Evolutionary conservation across 2,329 filamentous ascomycete genomes (phyloP), one percentile per base, ranked within the genome.

Genomic region (Ambrosiella cleistominuta): DNA sequence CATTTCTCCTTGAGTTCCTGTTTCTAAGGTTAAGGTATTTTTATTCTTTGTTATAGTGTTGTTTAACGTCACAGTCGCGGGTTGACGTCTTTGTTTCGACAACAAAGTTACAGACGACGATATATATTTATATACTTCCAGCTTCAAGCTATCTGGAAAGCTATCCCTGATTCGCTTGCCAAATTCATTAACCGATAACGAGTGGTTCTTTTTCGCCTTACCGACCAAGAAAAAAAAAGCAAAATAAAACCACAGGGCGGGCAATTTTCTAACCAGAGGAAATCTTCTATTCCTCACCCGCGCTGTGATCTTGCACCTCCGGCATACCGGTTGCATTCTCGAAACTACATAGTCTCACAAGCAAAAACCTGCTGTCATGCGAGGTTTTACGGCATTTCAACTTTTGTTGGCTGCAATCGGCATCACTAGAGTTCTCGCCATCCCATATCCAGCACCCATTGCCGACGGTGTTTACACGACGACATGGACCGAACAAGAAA

Each of bases 401-500:
- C 56, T 60, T 12, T 17, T 57, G n/a, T 42, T 60, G 45, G 51
- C 56, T 36, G 45, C 47, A 8, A 38, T 57, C 36, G 52, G 55
- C 17, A 39, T 49, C n/a, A 57, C 56, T 7, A 44, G 50, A 17
- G 57, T 58, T 17, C n/a, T 60, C 27, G 59, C 59, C 35, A 40
- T 38, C 17, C 59, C 59, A 19, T 51, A 42, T 15, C 58, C 58
- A 8, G 54, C 50, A 8, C 55, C 59, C 17, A 38, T 44, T 7
- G 56, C 59, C 12, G 55, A 55, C 27, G 51, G 19, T 11, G 68
- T 68, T 57, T 75, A 71, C 67, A 79, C 77, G 39, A 78, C 75
- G 7, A 83, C 80, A 3, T 82, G 77, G 76, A 82, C 79, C 35
- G 71, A 77, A 69, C 81, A 79, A 49, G 70, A 71, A 62, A 80